Evolutionary conservation across 768 basidiomycete genomes (phyloP).

Genomic region (Candolleomyces eurysporus): DNA sequence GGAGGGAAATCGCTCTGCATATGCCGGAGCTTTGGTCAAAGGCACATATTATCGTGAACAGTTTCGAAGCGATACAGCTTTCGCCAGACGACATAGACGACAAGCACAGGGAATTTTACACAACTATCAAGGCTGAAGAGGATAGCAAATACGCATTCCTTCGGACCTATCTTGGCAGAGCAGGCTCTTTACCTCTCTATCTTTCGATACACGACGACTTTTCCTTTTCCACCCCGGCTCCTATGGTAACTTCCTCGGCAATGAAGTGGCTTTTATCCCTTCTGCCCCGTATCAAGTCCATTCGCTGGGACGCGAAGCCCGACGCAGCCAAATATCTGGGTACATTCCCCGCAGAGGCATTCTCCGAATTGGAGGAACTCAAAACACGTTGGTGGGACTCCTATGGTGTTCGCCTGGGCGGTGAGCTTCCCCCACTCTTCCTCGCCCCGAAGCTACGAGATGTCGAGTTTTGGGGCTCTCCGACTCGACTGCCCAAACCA

Average conservation of each 20-base stretch:
- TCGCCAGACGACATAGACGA: neutral
- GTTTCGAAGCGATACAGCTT: neutral
- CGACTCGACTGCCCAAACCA: neutral
- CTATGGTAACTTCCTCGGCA: neutral
- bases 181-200: neutral
- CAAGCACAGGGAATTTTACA: too few species aligned
- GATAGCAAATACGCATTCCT: neutral
- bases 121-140: too few species aligned
- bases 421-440: neutral
- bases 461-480: neutral
- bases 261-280: neutral
- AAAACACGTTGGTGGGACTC: neutral
- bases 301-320: neutral
- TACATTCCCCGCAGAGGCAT: neutral
- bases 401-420: neutral
- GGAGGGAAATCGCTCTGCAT: constrained; percentile 14
- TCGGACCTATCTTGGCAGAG: neutral
- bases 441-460: neutral
- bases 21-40: constrained; percentile 17
- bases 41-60: constrained; percentile 9
- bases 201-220: neutral
- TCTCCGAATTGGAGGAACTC: neutral
- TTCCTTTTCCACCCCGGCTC: neutral
- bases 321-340: neutral
- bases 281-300: neutral